Conservation (phyloP, 2,329 filamentous ascomycete species). For the Pyricularia grisea region DNA sequence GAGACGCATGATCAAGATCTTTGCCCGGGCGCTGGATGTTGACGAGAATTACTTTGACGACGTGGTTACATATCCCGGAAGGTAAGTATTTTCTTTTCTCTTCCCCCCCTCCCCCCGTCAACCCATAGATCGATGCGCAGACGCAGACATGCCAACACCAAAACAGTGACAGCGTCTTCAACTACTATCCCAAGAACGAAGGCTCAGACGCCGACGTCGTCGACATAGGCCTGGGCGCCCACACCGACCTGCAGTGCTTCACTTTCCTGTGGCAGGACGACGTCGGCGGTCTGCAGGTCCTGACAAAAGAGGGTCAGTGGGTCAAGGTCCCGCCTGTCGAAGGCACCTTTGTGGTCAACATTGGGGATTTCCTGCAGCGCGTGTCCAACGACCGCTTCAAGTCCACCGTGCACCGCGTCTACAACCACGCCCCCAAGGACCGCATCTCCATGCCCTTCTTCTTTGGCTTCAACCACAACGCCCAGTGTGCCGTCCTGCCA, state of each 20-base stretch:
- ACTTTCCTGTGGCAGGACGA: constrained; percentile 39
- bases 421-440: constrained; percentile 27
- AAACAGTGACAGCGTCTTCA: constrained; percentile 14
- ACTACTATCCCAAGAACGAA: constrained; percentile 12
- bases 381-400: constrained; percentile 40
- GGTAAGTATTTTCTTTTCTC: not conserved
- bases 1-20: constrained; percentile 12
- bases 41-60: constrained; percentile 25
- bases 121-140: not conserved
- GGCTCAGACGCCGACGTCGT: constrained; percentile 15
- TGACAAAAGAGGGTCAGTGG: constrained; percentile 32
- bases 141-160: not conserved
- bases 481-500: constrained; percentile 29
- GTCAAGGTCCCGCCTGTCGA: constrained; percentile 31
- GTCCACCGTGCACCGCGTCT: constrained; percentile 39
- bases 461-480: constrained; percentile 38
- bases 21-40: constrained; percentile 14
- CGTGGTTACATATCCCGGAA: constrained; percentile 26
- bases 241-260: constrained; percentile 38
- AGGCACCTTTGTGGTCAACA: constrained; percentile 40
- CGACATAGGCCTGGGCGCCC: constrained; percentile 34
- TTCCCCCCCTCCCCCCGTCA: not conserved
- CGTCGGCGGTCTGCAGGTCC: constrained; percentile 30
- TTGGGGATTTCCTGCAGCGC: constrained; percentile 41
- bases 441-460: constrained; percentile 48